A percentile compares a stretch with the other conserved stretches of the same genome.
These are phyloP conservation scores for Monotropa hypopitys DNA, from an alignment of 179 eudicot species.

Conservation along the genomic window DNA sequence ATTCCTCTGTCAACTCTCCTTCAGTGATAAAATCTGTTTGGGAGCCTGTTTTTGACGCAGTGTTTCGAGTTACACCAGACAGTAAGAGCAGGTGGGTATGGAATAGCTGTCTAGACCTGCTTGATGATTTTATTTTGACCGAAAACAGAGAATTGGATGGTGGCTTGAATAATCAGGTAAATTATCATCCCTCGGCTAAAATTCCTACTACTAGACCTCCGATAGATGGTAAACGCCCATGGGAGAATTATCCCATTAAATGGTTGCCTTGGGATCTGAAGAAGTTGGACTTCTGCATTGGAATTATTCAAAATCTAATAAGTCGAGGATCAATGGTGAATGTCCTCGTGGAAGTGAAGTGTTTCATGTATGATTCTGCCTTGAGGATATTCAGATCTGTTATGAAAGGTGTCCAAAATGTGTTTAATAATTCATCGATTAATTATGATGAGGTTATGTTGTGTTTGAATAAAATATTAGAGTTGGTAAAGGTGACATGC, in stretches of 20 bases:
- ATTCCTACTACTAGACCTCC: slow-evolving; percentile 11
- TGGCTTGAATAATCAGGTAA: slow-evolving; percentile 18
- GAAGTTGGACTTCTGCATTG: slow-evolving; percentile 44
- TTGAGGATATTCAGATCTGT: slow-evolving; percentile 37
- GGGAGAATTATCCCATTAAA: slow-evolving; percentile 35
- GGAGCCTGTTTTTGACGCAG: slow-evolving; percentile 56
- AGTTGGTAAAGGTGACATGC: slow-evolving; percentile 28
- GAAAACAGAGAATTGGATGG: slow-evolving; percentile 14
- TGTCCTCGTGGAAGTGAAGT: slow-evolving; percentile 23
- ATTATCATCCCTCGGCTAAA: slow-evolving; percentile 11
- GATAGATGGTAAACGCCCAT: slow-evolving; percentile 16
- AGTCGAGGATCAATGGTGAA: slow-evolving; percentile 26
- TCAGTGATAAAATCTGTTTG: slow-evolving; percentile 32
- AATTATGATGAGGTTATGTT: slow-evolving; percentile 38
- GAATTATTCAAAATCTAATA: slow-evolving; percentile 31
- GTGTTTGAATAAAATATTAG: slow-evolving; percentile 35
- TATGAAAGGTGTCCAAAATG: slow-evolving; percentile 41
- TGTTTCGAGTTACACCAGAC: slow-evolving; percentile 37
- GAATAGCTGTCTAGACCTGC: slow-evolving; percentile 46
- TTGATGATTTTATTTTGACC: slow-evolving; percentile 37
- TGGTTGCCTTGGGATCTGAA: slow-evolving; percentile 54
- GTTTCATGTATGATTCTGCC: slow-evolving; percentile 27
- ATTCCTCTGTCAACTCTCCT: slow-evolving; percentile 37
- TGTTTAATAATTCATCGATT: slow-evolving; percentile 25
- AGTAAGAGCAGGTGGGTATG: slow-evolving; percentile 39